Percentiles rank a stretch among this genome's conserved stretches.
These are phyloP conservation scores for Penicillium sp. DNA, from an alignment of 2,329 filamentous ascomycete genomes.

Conservation along the genomic window DNA sequence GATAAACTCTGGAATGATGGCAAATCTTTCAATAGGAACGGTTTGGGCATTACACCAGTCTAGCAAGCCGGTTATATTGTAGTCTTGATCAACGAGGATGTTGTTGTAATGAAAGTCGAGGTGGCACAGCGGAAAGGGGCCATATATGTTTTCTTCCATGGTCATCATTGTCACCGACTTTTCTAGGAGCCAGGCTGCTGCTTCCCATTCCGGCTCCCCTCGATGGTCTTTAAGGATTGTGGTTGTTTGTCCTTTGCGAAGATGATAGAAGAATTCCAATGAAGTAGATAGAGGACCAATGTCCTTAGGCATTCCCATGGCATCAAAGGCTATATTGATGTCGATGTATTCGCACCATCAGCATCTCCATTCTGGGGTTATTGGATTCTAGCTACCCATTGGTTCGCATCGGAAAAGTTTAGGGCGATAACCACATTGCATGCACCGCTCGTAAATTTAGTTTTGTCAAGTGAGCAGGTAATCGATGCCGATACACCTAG, in stretches of 20 bases:
- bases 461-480: background rate
- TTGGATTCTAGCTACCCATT: conserved; percentile 7
- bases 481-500: background rate
- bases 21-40: background rate
- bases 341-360: too few relatives aligned
- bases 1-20: background rate
- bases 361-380: too few relatives aligned
- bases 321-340: too few relatives aligned
- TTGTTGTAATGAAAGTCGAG: background rate
- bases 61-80: background rate
- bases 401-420: conserved; percentile 1
- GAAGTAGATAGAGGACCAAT: background rate
- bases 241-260: background rate
- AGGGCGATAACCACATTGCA: conserved; percentile 6
- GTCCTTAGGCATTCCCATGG: too few relatives aligned
- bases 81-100: background rate
- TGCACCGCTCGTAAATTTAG: conserved; percentile 3
- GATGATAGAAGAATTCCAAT: background rate
- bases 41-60: background rate
- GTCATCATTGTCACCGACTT: background rate
- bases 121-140: background rate
- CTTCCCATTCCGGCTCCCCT: background rate
- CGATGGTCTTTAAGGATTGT: background rate
- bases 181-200: background rate
- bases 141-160: background rate